Conservation (phyloP, 768 basidiomycete genomes). For the Tricholoma terreum region DNA sequence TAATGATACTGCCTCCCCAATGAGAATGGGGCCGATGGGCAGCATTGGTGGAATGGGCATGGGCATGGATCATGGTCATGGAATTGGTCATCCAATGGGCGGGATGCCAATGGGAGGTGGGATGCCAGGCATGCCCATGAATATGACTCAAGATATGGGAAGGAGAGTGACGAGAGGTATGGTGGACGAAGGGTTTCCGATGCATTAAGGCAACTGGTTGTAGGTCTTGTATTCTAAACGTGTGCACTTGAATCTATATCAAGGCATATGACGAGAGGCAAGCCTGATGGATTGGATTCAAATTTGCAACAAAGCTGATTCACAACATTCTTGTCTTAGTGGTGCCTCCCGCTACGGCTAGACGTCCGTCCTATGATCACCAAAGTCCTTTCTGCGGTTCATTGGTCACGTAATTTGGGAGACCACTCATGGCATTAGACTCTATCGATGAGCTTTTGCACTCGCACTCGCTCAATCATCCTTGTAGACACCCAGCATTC, state of each 20-base stretch:
- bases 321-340: background rate
- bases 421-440: conserved; percentile 2
- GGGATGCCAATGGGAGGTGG: conserved; percentile 29
- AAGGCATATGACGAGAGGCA: background rate
- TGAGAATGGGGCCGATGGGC: conserved; percentile 29
- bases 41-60: conserved; percentile 24
- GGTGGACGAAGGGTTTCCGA: conserved; percentile 28
- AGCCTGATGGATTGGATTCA: background rate
- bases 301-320: background rate
- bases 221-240: conserved; percentile 12
- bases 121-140: conserved; percentile 28
- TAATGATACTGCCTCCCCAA: conserved; percentile 28
- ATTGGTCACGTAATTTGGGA: no score
- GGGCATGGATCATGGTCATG: conserved; percentile 18
- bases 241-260: conserved; percentile 5
- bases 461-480: conserved; percentile 51
- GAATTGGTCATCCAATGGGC: conserved; percentile 14
- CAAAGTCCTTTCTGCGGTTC: no score
- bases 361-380: background rate
- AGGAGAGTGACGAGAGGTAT: conserved; percentile 29
- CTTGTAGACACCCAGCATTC: no score
- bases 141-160: conserved; percentile 22
- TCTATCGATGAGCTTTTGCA: conserved; percentile 32
- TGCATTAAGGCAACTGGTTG: conserved; percentile 17
- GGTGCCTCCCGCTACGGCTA: background rate